Conservation (phyloP, 139 green algal genomes). For the Zygnema cylindricum region DNA sequence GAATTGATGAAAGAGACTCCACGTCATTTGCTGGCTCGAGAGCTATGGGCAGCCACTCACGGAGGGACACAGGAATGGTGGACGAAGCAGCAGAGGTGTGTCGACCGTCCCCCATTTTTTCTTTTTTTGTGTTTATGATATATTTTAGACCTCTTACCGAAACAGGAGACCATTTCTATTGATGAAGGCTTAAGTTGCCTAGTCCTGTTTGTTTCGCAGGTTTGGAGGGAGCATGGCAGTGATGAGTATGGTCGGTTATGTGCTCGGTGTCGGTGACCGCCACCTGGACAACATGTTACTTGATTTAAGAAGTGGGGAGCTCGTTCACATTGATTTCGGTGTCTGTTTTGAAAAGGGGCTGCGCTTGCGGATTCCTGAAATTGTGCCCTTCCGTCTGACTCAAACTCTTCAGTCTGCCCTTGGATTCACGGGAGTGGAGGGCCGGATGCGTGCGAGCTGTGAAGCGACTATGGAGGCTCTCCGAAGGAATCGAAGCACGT, state of each 20-base stretch:
- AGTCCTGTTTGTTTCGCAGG: too few species aligned
- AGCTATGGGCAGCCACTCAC: constrained; percentile 71
- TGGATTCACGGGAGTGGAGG: constrained; percentile 68
- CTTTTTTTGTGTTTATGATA: background rate
- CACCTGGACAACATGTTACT: constrained; percentile 93
- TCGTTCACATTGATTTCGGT: constrained; percentile 81
- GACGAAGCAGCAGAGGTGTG: constrained; percentile 48
- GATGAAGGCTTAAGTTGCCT: background rate
- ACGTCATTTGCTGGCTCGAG: constrained; percentile 62
- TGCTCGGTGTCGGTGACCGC: constrained; percentile 88
- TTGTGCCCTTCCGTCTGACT: constrained; percentile 90
- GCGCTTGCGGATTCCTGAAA: constrained; percentile 77
- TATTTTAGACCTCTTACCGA: background rate
- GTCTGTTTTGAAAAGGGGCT: constrained; percentile 78
- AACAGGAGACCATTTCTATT: background rate
- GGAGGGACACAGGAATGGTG: constrained; percentile 42
- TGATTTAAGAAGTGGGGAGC: constrained; percentile 59
- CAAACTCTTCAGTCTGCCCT: constrained; percentile 67
- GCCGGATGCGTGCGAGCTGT: constrained; percentile 64
- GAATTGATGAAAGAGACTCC: constrained; percentile 66
- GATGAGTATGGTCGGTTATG: constrained; percentile 80
- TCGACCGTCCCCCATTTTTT: background rate
- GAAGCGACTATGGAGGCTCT: constrained; percentile 63
- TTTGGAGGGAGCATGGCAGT: constrained; percentile 71
- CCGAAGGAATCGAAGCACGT: constrained; percentile 16